A percentile compares a stretch with the other conserved stretches of the same genome.
phyloP scores from a whole-genome alignment of 2,329 filamentous ascomycete species.

The Zarea fungicola region DNA sequence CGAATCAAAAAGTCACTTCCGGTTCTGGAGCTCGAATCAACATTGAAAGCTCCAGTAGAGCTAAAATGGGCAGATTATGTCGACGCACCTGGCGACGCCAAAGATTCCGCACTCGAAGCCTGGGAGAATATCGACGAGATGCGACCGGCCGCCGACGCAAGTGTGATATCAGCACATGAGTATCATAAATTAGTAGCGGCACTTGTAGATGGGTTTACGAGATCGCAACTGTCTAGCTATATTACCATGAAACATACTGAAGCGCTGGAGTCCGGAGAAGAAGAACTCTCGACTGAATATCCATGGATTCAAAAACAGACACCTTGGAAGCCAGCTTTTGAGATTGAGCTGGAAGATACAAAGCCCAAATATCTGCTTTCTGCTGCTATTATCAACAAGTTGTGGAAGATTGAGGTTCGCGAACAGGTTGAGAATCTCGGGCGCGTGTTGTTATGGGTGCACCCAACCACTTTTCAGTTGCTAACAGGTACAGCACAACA shows the following conservation, averaged over 20 bases:
- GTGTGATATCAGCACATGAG: constrained; percentile 31
- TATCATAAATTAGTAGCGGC: constrained; percentile 36
- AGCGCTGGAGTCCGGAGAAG: not conserved
- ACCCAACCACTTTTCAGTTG: constrained; percentile 1
- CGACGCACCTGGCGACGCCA: constrained; percentile 1
- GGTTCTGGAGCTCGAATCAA: constrained; percentile 17
- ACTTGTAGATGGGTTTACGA: constrained; percentile 43
- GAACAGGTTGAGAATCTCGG: constrained; percentile 7
- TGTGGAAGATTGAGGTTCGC: constrained; percentile 9
- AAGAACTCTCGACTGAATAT: not conserved
- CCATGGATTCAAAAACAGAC: constrained; percentile 6
- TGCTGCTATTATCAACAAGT: constrained; percentile 6
- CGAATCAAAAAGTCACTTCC: constrained; percentile 15
- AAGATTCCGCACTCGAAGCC: constrained; percentile 29
- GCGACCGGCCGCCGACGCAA: constrained; percentile 36
- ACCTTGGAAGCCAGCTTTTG: constrained; percentile 4
- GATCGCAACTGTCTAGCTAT: constrained; percentile 41
- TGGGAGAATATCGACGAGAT: constrained; percentile 44
- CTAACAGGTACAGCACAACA: not conserved
- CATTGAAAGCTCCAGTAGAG: constrained; percentile 10
- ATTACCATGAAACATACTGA: constrained; percentile 19
- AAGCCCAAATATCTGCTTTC: constrained; percentile 3
- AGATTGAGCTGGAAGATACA: constrained; percentile 3
- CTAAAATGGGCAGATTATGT: constrained; percentile 30
- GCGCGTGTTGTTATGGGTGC: constrained; percentile 6